These are phyloP conservation scores for Aspergillus proliferans DNA, from an alignment of 2,329 filamentous ascomycete genomes.

Conservation along the genomic window DNA sequence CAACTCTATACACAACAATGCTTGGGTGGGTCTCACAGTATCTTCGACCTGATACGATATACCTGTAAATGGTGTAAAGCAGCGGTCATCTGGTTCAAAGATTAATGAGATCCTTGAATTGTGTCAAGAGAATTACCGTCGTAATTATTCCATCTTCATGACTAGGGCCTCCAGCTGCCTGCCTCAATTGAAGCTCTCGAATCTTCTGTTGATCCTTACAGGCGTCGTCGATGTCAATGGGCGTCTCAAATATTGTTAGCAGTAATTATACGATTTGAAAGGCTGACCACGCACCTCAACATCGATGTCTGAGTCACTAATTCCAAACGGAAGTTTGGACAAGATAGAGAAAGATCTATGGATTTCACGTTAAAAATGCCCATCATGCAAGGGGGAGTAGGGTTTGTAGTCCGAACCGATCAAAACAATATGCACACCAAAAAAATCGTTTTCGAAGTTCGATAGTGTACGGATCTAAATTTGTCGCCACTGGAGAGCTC, in stretches of 20 bases:
- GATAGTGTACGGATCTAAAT: constrained; percentile 6
- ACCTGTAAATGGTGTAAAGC: constrained; percentile 13
- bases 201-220: constrained; percentile 10
- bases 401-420: constrained; percentile 6
- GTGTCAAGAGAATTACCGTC: background rate
- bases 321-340: constrained; percentile 13
- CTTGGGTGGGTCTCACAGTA: constrained; percentile 7
- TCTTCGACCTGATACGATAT: constrained; percentile 13
- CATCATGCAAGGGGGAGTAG: background rate
- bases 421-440: constrained; percentile 17
- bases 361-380: background rate
- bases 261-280: background rate
- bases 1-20: background rate
- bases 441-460: constrained; percentile 15
- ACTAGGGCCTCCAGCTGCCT: constrained; percentile 2
- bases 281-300: constrained; percentile 4
- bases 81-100: constrained; percentile 11
- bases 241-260: constrained; percentile 5
- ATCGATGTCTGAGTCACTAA: constrained; percentile 14
- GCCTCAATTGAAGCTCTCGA: constrained; percentile 6
- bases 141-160: background rate
- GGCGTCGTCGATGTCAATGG: constrained; percentile 10
- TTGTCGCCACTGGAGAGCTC: background rate
- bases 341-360: constrained; percentile 8
- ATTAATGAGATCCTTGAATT: background rate